Conservation (phyloP, 306 rosid genomes). For the Datisca glomerata region DNA sequence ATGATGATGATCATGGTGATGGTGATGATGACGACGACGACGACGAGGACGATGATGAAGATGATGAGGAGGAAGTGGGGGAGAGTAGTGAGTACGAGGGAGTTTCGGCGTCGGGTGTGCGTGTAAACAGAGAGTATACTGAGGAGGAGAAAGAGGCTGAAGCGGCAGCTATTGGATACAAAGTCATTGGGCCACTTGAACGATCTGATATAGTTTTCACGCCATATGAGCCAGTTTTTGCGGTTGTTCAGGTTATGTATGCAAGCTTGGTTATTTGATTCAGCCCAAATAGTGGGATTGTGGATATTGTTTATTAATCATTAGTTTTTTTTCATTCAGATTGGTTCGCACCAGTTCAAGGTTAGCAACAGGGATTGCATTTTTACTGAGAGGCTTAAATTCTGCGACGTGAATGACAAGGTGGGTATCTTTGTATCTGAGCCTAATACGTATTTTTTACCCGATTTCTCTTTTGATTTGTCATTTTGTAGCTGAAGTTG, state of each 20-base stretch:
- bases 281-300: too few relatives aligned
- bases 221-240: constrained; percentile 65
- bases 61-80: constrained; percentile 20
- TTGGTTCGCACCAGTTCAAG: constrained; percentile 94
- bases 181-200: constrained; percentile 50
- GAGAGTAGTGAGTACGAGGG: constrained; percentile 29
- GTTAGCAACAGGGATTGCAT: constrained; percentile 77
- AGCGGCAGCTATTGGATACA: constrained; percentile 62
- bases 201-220: constrained; percentile 46
- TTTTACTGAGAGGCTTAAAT: constrained; percentile 79
- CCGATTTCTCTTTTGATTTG: too few relatives aligned
- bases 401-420: constrained; percentile 88
- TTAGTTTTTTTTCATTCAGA: constrained; percentile 18
- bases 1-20: constrained; percentile 14
- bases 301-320: constrained; percentile 1
- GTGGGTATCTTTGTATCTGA: constrained; percentile 36
- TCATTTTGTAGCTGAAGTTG: too few relatives aligned
- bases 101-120: constrained; percentile 17
- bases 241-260: constrained; percentile 83
- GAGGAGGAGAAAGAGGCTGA: constrained; percentile 69
- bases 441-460: too few relatives aligned
- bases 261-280: too few relatives aligned
- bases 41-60: constrained; percentile 9
- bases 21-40: constrained; percentile 20
- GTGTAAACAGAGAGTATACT: constrained; percentile 37